Conservation (phyloP, 805 yeast genomes). For the Candida xyloterini region DNA sequence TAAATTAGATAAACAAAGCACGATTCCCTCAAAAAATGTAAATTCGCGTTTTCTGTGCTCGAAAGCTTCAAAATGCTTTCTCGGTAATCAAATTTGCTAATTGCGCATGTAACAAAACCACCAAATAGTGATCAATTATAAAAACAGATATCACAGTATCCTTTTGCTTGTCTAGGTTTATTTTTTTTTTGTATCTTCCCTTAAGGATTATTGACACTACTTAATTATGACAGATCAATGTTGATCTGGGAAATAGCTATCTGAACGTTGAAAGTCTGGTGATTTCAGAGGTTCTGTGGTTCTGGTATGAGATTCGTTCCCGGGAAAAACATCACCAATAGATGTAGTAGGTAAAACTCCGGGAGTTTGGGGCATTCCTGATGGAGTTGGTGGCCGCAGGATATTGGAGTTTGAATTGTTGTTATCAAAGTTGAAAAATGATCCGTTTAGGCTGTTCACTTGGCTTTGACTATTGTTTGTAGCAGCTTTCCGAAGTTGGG, state of each 20-base stretch:
- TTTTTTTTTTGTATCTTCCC: constrained; percentile 6
- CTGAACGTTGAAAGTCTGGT: neutral
- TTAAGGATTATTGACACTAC: constrained; percentile 11
- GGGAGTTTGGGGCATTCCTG: constrained; percentile 24
- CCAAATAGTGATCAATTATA: neutral
- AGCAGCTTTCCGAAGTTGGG: constrained; percentile 23
- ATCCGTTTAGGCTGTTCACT: constrained; percentile 14
- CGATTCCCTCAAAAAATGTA: constrained; percentile 1
- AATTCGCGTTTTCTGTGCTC: constrained; percentile 6
- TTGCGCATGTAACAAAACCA: constrained; percentile 3
- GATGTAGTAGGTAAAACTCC: constrained; percentile 24
- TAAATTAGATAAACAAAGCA: constrained; percentile 13
- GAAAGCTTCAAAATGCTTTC: constrained; percentile 5
- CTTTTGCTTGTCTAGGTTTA: constrained; percentile 7
- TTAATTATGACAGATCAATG: constrained; percentile 6
- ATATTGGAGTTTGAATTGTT: neutral
- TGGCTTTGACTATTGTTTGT: constrained; percentile 12
- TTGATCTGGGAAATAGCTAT: constrained; percentile 3
- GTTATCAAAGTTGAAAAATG: constrained; percentile 14
- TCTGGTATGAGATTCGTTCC: neutral
- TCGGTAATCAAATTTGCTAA: neutral
- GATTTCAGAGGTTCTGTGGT: constrained; percentile 3
- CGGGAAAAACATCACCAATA: constrained; percentile 23
- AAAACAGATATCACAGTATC: constrained; percentile 1
- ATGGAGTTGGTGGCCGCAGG: constrained; percentile 1